Base-by-base conservation (phyloP, 305 asterid genomes). In the Fraxinus angustifolia region DNA sequence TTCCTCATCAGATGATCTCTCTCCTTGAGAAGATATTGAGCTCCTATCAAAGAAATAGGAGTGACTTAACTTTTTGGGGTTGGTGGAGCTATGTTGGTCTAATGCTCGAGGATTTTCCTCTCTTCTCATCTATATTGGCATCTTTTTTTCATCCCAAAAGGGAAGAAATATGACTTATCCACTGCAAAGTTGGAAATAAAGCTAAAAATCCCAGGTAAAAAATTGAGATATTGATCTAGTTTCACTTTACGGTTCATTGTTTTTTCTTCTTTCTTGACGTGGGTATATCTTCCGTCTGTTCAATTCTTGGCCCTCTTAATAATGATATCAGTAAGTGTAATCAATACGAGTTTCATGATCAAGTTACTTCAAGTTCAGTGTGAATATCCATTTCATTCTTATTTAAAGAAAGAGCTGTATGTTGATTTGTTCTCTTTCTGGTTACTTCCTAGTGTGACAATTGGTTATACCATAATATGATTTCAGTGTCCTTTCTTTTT, bases 341-440 rank as follows among this genome's bases (percentile, higher is more conserved):
- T 73, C 82, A 74, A 78, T 82, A 58, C 80, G 79, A 84, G 80
- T 81, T 82, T 78, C 65, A 38, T 76, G 83, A 86, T 78, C 83
- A 70, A 74, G 86, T 73, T 73, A 74, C 82, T 78, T 75, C 38
- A 76, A 19, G 89, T 78, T 81, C 73, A 81, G 91, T 88, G 82
- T 53, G 86, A 86, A 81, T 70, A 38, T 84, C 76, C 78, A 80
- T 82, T 83, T 72, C 78, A 71, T 73, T 68, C n/a, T 53, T 21
- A 70, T 82, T 78, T 74, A 79, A 67, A 79, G 79, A 53, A 81
- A 82, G 86, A 81, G 80, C 40, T 72, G 58, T 80, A 30, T 68
- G 30, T 68, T 26, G 35, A 26, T 30, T 26, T 21, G 10, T 30
- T 28, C 35, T 67, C 73, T 4, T 67, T 67, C 36, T 67, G 16